A percentile compares a stretch with the other conserved stretches of the same genome.
phyloP scores from a whole-genome alignment of 2,329 filamentous ascomycete genomes.

The Passalora sequoiae region DNA sequence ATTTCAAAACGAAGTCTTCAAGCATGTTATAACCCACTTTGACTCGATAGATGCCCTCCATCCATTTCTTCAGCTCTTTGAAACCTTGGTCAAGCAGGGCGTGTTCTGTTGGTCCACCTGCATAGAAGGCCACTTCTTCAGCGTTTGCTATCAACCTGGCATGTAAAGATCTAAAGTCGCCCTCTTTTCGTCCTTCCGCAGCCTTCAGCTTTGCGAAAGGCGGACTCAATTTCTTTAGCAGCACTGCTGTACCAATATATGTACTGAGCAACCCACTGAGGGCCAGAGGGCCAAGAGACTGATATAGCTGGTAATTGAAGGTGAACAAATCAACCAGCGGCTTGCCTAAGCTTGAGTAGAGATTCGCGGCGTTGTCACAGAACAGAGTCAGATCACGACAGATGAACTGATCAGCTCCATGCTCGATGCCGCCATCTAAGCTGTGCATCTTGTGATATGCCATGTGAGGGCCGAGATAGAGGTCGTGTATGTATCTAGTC shows the following conservation, averaged over 20 bases:
- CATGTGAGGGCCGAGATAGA: constrained; percentile 89
- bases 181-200: constrained; percentile 89
- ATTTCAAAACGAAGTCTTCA: constrained; percentile 96
- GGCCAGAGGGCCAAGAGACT: constrained; percentile 81
- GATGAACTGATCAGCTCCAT: constrained; percentile 93
- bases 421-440: constrained; percentile 84
- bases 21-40: constrained; percentile 99
- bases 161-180: constrained; percentile 88
- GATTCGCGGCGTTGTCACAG: constrained; percentile 81
- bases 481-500: constrained; percentile 92
- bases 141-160: constrained; percentile 91
- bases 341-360: constrained; percentile 97
- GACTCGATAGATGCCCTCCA: constrained; percentile 96
- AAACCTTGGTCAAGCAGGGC: constrained; percentile 88
- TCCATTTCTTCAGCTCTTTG: constrained; percentile 87
- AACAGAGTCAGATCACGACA: constrained; percentile 95
- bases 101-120: constrained; percentile 91
- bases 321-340: constrained; percentile 94
- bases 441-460: constrained; percentile 97
- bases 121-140: constrained; percentile 96
- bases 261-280: constrained; percentile 81
- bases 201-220: constrained; percentile 97
- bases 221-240: constrained; percentile 80
- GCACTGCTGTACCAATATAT: constrained; percentile 88
- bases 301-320: constrained; percentile 96